A percentile compares a stretch with the other conserved stretches of the same genome.
Evolutionary conservation across 345 rosid genomes (phyloP).

Genomic region (Dipteronia dyeriana): DNA sequence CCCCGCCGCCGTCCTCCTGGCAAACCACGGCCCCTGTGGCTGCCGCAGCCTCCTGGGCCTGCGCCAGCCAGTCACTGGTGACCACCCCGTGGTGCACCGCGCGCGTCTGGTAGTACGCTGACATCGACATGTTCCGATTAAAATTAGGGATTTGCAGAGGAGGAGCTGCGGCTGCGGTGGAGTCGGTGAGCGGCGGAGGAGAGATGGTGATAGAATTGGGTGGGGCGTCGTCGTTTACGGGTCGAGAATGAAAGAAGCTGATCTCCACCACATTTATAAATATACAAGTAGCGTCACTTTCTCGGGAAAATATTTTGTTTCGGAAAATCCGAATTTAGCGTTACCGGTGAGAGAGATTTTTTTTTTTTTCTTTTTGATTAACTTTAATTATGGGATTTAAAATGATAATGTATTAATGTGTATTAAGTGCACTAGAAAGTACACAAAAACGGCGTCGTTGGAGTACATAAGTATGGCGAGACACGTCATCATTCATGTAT

Average conservation of each 20-base stretch:
- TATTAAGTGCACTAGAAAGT: too few relatives aligned
- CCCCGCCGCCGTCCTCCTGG: not conserved
- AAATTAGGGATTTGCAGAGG: constrained; percentile 35
- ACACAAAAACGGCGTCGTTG: too few relatives aligned
- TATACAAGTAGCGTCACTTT: constrained; percentile 29
- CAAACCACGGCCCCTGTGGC: not conserved
- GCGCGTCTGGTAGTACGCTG: constrained; percentile 89
- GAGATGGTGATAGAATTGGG: constrained; percentile 42
- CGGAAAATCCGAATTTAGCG: not conserved
- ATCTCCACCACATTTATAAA: constrained; percentile 70
- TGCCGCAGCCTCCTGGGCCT: constrained; percentile 48
- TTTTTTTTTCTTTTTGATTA: too few relatives aligned
- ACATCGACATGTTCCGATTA: constrained; percentile 45
- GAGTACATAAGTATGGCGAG: too few relatives aligned
- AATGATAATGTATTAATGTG: too few relatives aligned
- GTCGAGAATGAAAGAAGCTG: constrained; percentile 88
- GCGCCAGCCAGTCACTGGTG: constrained; percentile 85
- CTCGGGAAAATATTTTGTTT: constrained; percentile 22
- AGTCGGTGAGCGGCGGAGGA: constrained; percentile 38
- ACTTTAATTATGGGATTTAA: not conserved
- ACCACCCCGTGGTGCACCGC: constrained; percentile 90
- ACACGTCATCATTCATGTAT: too few relatives aligned
- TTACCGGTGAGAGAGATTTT: not conserved
- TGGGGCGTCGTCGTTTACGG: constrained; percentile 30
- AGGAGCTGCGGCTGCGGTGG: not conserved